phyloP scores from a whole-genome alignment of 257 asterid species.

The Datura wrightii region DNA sequence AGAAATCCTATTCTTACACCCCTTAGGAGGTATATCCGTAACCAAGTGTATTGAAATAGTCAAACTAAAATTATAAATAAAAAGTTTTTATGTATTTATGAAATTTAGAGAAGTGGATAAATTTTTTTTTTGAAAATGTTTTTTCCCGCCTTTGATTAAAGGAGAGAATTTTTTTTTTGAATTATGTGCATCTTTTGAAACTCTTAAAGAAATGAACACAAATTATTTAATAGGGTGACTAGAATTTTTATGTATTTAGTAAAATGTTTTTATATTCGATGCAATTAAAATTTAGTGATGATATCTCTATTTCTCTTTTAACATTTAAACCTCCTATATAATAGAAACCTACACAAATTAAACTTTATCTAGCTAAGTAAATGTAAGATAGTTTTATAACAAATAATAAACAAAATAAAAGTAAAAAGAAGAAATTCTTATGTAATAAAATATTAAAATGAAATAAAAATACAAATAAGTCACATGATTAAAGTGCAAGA shows the following conservation, averaged over 20 bases:
- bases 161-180: background rate
- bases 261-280: background rate
- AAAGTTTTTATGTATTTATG: background rate
- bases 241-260: background rate
- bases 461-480: background rate
- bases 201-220: background rate
- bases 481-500: background rate
- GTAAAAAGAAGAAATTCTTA: background rate
- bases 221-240: background rate
- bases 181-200: background rate
- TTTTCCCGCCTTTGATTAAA: background rate
- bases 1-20: background rate
- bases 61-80: background rate
- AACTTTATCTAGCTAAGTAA: background rate
- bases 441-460: background rate
- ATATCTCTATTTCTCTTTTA: background rate
- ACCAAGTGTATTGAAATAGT: background rate
- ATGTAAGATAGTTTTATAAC: background rate
- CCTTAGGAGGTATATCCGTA: background rate
- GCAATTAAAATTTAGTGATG: background rate
- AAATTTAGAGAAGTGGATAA: background rate
- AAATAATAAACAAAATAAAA: background rate
- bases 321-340: background rate
- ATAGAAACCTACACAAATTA: background rate
- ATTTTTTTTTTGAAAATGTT: background rate